Percentiles rank a stretch among this genome's conserved stretches.
Conservation (phyloP, 352 stramenopile genomes). For the Salisapilia sapeloensis region DNA sequence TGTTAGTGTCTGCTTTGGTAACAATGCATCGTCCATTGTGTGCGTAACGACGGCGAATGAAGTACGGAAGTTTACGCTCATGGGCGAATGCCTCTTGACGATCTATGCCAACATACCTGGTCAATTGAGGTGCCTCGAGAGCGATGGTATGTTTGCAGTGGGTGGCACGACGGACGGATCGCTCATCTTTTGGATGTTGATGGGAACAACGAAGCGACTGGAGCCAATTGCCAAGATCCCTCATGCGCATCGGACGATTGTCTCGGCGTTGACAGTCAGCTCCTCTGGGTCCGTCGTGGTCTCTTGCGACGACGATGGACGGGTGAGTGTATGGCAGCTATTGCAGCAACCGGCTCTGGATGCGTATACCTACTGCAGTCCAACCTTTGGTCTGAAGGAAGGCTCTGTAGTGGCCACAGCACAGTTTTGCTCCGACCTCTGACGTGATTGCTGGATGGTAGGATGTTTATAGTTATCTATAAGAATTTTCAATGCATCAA, state of each 20-base stretch:
- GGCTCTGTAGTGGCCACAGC: no score
- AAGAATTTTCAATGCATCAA: no score
- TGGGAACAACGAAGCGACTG: no score
- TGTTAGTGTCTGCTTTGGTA: conserved; percentile 43
- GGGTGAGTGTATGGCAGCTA: conserved; percentile 43
- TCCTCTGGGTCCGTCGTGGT: conserved; percentile 31
- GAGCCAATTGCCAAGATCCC: no score
- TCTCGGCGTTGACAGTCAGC: conserved; percentile 42
- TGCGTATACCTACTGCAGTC: no score
- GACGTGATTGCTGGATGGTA: no score
- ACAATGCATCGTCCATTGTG: conserved; percentile 22
- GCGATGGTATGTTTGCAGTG: conserved; percentile 58
- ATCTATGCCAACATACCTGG: conserved; percentile 44
- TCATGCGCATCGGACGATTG: conserved; percentile 39
- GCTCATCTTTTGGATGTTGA: conserved; percentile 69
- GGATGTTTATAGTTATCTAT: no score
- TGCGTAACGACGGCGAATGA: conserved; percentile 59
- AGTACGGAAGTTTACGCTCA: conserved; percentile 40
- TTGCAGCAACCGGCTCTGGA: no score
- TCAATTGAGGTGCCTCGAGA: conserved; percentile 49
- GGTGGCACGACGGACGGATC: conserved; percentile 58
- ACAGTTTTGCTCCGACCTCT: no score
- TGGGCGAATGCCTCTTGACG: conserved; percentile 34
- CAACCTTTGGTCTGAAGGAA: no score
- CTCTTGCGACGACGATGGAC: conserved; percentile 36